Base-by-base conservation (phyloP, 2,329 filamentous ascomycete species). In the Trichoderma hamatum region DNA sequence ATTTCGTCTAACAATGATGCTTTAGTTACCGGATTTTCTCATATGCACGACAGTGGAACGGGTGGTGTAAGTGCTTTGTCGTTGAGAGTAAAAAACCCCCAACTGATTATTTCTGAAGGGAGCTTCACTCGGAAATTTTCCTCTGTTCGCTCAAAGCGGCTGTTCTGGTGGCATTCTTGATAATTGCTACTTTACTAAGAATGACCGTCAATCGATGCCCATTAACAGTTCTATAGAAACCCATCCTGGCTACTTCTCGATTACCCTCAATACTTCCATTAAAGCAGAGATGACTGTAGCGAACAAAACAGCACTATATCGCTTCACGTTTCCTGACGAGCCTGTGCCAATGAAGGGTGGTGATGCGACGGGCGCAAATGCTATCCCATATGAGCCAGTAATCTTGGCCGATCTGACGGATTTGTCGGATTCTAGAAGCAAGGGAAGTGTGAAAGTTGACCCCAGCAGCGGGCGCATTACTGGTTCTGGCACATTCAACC, bases 241-340 rank as follows among this genome's bases (percentile, higher is more conserved):
- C 6, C 81, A 81, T 16, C 86, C 88, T 2, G 89, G 89, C 6
- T 90, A 90, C 75, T 90, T 90, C 74, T 79, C 83, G 3, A 78
- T 90, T 6, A 82, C 82, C 30, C 80, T 90, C 51, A 80, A 84
- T 63, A 89, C 85, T 60, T 83, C 83, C 2, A 84, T 90, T 51
- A 78, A 78, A 19, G 84, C 86, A 1, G 88, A 90, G 75, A 90
- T 90, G 83, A 88, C 88, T 0, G 82, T 84, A 1, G 83, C 87
- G 0, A 83, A 87, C 71, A 87, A 85, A 72, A 84, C 87, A 5
- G 86, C 86, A 3, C 79, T 91, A 5, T 90, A 89, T 72, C 82
- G 84, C 16, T 90, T 90, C 75, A 83, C 82, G 1, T 90, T 90
- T 69, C 81, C 82, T 1, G 78, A 78, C 1, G 73, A 73, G 11